These are phyloP conservation scores for Canavalia ensiformis DNA, from an alignment of 306 rosid genomes.

Conservation along the genomic window DNA sequence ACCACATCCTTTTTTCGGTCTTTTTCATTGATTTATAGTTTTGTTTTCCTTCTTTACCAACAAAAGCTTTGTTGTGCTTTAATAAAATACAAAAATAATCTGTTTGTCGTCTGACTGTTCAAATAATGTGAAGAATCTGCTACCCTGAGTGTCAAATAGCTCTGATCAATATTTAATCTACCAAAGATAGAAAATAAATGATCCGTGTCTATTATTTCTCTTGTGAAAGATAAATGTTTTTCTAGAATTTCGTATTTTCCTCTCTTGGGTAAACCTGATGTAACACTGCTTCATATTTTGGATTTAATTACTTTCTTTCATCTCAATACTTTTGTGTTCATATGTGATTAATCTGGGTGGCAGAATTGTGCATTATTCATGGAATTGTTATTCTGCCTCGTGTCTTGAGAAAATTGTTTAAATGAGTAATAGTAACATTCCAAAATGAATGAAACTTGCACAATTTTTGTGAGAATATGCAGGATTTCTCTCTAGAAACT, in stretches of 20 bases:
- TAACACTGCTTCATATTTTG: conserved; percentile 16
- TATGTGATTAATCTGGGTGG: conserved; percentile 26
- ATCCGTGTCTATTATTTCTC: conserved; percentile 8
- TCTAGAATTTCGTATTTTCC: conserved; percentile 15
- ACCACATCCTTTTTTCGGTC: too few relatives aligned
- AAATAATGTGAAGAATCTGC: not conserved
- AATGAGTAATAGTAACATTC: conserved; percentile 30
- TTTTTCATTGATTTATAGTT: not conserved
- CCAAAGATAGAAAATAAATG: conserved; percentile 5
- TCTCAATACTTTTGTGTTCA: conserved; percentile 14
- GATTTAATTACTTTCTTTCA: not conserved
- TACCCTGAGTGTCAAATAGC: not conserved
- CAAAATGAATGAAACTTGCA: conserved; percentile 47
- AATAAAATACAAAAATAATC: not conserved
- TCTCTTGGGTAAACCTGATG: conserved; percentile 25
- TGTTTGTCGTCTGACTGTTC: conserved; percentile 3
- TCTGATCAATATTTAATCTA: conserved; percentile 24
- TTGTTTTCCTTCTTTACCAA: not conserved
- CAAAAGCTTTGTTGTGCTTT: not conserved
- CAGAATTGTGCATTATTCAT: conserved; percentile 2
- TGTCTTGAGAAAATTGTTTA: conserved; percentile 27
- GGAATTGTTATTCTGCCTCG: conserved; percentile 39
- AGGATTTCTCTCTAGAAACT: conserved; percentile 83
- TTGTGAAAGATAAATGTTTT: not conserved
- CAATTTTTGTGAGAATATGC: conserved; percentile 65